Base-by-base conservation (phyloP, 352 stramenopile genomes). In the Phytophthora quininea region DNA sequence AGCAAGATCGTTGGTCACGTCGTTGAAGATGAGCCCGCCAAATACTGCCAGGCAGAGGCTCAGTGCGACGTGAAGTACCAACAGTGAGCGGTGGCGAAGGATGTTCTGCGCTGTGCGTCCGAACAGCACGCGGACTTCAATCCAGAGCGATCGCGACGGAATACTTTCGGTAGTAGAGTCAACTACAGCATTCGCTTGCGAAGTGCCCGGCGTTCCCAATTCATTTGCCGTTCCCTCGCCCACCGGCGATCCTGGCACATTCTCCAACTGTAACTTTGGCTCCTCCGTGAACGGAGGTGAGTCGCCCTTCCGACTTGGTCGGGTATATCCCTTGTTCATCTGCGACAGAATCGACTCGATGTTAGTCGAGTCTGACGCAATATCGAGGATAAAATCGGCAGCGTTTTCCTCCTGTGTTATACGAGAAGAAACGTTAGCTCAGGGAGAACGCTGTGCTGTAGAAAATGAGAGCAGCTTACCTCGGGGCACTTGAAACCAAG, bases 311-410 rank as follows among this genome's bases (percentile, higher is more conserved):
- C 14, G 10, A 11, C 6, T 3, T 7, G 43, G 43, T 9, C 19
- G 43, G n/a, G 50, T 78, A 15, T 48, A 52, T 12, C 79, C 80
- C 6, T 47, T 46, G 51, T 84, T 82, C 61, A 86, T 79, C 37
- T 80, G 69, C 8, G 79, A 76, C 3, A 77, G 79, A 27, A 91
- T 82, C 54, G 78, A 80, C 8, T 78, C 71, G 37, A 92, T 91
- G 54, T 91, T 89, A 38, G 73, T 76, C 4, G 72, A 62, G 46
- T 94, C 71, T 5, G 79, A 84, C 19, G 84, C 87, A 15, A 93
- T 86, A 63, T 92, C 85, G 9, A 95, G 62, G 51, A 95, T 88
- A 58, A 92, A 92, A 45, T 93, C 87, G 6, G 87, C 85, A 46
- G 92, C 89, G 67, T 92, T 93, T 30, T 95, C 87, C 49, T 93